Evolutionary conservation across 495 filamentous ascomycete genomes (phyloP).

Genomic region (Emericellopsis terricola): DNA sequence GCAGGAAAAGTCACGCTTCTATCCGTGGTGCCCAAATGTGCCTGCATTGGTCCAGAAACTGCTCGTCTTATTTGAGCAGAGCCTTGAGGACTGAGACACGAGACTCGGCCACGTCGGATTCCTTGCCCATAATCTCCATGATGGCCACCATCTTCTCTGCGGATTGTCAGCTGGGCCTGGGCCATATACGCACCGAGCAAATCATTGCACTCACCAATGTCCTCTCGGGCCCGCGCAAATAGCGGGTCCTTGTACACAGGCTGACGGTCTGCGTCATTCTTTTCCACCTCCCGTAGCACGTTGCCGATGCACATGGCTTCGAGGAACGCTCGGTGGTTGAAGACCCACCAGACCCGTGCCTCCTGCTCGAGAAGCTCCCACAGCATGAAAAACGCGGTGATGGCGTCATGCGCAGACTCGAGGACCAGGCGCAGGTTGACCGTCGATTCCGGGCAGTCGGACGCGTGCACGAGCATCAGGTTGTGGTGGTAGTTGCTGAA

Average conservation of each 20-base stretch:
- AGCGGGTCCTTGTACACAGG: constrained; percentile 27
- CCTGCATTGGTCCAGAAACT: no score
- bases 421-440: constrained; percentile 47
- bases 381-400: constrained; percentile 46
- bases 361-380: constrained; percentile 42
- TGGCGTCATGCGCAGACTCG: constrained; percentile 47
- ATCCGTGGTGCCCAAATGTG: no score
- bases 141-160: constrained; percentile 39
- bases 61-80: no score
- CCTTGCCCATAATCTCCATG: constrained; percentile 31
- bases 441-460: constrained; percentile 38
- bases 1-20: no score
- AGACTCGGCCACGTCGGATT: constrained; percentile 33
- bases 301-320: constrained; percentile 39
- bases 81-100: constrained; percentile 36
- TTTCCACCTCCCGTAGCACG: constrained; percentile 22
- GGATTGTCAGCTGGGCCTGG: background rate
- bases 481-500: constrained; percentile 58
- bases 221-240: constrained; percentile 33
- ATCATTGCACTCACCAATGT: constrained; percentile 20
- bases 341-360: constrained; percentile 61
- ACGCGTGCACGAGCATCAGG: constrained; percentile 48
- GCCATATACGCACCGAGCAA: constrained; percentile 3
- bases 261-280: constrained; percentile 14
- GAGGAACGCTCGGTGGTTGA: constrained; percentile 53